A percentile compares a stretch with the other conserved stretches of the same genome.
Evolutionary conservation across 495 filamentous ascomycete genomes (phyloP).

Genomic region (Aspergillus carlsbadensis): DNA sequence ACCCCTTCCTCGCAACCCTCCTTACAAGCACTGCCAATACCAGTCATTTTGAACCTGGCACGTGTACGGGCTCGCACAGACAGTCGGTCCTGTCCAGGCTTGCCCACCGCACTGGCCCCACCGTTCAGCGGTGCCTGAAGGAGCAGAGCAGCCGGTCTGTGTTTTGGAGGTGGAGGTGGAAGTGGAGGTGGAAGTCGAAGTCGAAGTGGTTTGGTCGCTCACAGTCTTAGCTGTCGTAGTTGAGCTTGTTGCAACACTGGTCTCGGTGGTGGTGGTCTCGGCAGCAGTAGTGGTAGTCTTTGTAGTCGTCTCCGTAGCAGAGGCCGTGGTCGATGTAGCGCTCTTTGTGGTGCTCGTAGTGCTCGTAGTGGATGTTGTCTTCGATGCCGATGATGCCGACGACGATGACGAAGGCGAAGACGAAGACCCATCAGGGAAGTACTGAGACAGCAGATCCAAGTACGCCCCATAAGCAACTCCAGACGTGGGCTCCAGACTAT

Average conservation of each 20-base stretch:
- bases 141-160: no score
- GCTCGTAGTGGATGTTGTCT: background rate
- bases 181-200: conserved; percentile 26
- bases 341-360: background rate
- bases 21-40: conserved; percentile 45
- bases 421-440: conserved; percentile 15
- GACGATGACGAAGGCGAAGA: no score
- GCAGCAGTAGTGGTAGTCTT: conserved; percentile 10
- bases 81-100: conserved; percentile 45
- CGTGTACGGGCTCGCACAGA: conserved; percentile 38
- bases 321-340: conserved; percentile 15
- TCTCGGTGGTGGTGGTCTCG: conserved; percentile 15
- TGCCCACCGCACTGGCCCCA: conserved; percentile 51
- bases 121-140: conserved; percentile 10
- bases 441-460: conserved; percentile 34
- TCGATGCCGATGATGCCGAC: no score
- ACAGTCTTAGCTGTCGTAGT: conserved; percentile 21
- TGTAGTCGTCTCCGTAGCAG: conserved; percentile 25
- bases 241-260: conserved; percentile 17
- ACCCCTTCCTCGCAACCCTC: no score
- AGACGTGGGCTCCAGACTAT: conserved; percentile 55
- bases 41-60: conserved; percentile 38
- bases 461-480: conserved; percentile 50
- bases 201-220: conserved; percentile 18
- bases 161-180: background rate